Conservation (phyloP, 441 rosid genomes). For the Jatropha podagrica region DNA sequence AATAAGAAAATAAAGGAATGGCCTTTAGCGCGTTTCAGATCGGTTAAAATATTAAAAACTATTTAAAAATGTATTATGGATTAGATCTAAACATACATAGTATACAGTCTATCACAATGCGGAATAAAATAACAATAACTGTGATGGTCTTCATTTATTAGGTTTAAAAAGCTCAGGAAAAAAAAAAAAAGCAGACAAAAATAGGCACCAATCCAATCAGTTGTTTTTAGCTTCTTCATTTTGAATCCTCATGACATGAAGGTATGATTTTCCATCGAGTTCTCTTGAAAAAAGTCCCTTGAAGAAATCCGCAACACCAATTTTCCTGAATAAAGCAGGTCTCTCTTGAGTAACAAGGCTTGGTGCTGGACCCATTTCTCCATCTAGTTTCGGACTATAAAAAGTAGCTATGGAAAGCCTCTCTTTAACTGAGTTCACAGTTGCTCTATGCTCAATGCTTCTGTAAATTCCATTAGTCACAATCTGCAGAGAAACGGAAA, state of each 20-base stretch:
- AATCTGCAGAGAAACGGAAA: conserved; percentile 15
- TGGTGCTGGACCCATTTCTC: conserved; percentile 31
- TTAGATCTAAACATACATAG: no score
- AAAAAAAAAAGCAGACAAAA: no score
- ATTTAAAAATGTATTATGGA: no score
- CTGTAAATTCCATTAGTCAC: conserved; percentile 35
- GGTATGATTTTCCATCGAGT: conserved; percentile 30
- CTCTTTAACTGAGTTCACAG: conserved; percentile 29
- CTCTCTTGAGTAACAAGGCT: conserved; percentile 29
- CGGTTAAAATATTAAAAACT: no score
- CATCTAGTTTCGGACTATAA: conserved; percentile 25
- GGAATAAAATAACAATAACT: no score
- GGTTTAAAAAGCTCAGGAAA: no score
- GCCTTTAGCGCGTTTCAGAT: no score
- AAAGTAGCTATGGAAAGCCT: conserved; percentile 37
- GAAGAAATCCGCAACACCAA: conserved; percentile 13
- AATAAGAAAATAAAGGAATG: no score
- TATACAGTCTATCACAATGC: no score
- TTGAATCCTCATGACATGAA: conserved; percentile 32
- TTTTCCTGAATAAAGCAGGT: conserved; percentile 27
- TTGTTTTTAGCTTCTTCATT: background rate
- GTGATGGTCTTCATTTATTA: no score
- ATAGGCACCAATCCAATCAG: conserved; percentile 19
- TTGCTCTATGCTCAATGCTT: conserved; percentile 39
- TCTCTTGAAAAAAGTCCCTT: conserved; percentile 19